phyloP scores from a whole-genome alignment of 208 protist genomes.

The Acanthamoeba royreba region DNA sequence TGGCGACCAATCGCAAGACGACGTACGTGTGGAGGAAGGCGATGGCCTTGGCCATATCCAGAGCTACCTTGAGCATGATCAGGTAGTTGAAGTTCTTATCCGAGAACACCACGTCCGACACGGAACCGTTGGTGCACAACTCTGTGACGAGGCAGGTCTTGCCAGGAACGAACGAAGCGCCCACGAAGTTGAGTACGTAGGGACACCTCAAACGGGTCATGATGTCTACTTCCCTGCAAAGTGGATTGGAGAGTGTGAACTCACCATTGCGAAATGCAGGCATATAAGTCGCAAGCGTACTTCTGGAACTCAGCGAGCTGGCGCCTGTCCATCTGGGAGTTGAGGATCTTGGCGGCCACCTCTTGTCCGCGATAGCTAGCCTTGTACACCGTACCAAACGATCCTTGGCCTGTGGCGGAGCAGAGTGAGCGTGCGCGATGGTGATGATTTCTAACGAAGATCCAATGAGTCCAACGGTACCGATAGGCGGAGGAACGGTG shows the following conservation, averaged over 20 bases:
- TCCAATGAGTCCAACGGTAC: too few species aligned
- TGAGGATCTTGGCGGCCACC: slow-evolving; percentile 28
- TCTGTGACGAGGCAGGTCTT: slow-evolving; percentile 20
- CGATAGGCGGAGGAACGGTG: not conserved
- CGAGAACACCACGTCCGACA: slow-evolving; percentile 17
- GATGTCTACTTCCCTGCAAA: slow-evolving; percentile 47
- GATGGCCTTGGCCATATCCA: slow-evolving; percentile 34
- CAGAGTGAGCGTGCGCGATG: too few species aligned
- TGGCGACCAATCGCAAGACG: too few species aligned
- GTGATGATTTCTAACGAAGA: too few species aligned
- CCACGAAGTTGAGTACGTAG: slow-evolving; percentile 27
- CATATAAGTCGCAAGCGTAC: too few species aligned
- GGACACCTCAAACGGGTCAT: slow-evolving; percentile 19
- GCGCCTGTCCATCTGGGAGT: slow-evolving; percentile 20
- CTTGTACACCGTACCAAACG: slow-evolving; percentile 43
- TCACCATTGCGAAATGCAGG: too few species aligned
- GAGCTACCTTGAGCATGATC: slow-evolving; percentile 10
- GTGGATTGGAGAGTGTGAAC: too few species aligned
- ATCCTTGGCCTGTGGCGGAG: slow-evolving; percentile 14
- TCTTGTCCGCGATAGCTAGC: slow-evolving; percentile 39
- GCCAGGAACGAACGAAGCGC: slow-evolving; percentile 16
- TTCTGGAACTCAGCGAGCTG: slow-evolving; percentile 14
- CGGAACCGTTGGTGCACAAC: not conserved
- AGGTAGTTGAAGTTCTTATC: slow-evolving; percentile 43
- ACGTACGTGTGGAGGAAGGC: slow-evolving; percentile 34